A percentile compares a stretch with the other conserved stretches of the same genome.
These are phyloP conservation scores for Fomitopsis palustris DNA, from an alignment of 1,284 basidiomycete species.

Conservation along the genomic window DNA sequence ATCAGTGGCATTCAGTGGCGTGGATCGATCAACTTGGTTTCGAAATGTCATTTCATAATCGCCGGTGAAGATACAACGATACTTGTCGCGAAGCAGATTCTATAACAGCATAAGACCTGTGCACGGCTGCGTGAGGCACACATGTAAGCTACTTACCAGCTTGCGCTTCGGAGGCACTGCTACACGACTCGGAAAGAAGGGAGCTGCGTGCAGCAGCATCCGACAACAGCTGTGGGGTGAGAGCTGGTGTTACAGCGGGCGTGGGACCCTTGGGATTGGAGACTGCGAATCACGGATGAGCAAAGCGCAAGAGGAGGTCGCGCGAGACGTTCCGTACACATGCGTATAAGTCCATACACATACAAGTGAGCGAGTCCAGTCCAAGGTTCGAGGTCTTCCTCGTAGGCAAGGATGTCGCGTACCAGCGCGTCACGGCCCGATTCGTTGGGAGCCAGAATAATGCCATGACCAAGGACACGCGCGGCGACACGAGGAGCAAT, in stretches of 20 bases:
- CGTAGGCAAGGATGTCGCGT: neutral
- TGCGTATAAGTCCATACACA: neutral
- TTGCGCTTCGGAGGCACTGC: conserved; percentile 5
- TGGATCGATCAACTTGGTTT: neutral
- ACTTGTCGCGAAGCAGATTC: neutral
- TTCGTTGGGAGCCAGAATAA: neutral
- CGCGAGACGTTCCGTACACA: neutral
- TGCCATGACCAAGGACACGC: neutral
- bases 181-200: neutral
- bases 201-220: conserved; percentile 1
- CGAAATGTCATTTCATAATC: too few species aligned
- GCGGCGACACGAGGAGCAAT: neutral
- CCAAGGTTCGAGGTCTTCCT: neutral
- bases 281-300: neutral
- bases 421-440: neutral
- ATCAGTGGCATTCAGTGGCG: neutral
- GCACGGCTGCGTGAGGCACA: too few species aligned
- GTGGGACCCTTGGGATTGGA: neutral
- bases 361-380: neutral
- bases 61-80: neutral
- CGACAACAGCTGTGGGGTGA: conserved; percentile 2
- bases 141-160: conserved; percentile 1
- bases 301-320: too few species aligned
- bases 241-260: neutral
- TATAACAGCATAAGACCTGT: neutral